These are phyloP conservation scores for Fusarium concolor DNA, from an alignment of 2,329 filamentous ascomycete genomes.

Conservation along the genomic window DNA sequence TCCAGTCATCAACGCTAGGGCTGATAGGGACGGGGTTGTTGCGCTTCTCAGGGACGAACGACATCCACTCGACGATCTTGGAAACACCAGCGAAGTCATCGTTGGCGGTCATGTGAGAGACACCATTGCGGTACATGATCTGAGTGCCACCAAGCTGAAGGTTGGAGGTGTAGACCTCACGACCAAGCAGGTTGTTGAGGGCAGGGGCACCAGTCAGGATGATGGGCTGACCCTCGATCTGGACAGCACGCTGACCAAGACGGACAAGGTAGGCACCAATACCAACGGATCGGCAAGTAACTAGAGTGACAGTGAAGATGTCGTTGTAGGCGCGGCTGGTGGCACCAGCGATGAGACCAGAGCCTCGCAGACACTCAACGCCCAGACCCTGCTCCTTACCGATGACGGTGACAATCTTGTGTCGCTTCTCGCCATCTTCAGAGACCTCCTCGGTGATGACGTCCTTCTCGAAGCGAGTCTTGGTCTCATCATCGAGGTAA, in stretches of 20 bases:
- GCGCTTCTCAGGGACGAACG: slow-evolving; percentile 96
- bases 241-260: slow-evolving; percentile 96
- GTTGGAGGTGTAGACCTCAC: slow-evolving; percentile 99
- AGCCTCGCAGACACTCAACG: slow-evolving; percentile 96
- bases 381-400: slow-evolving; percentile 95
- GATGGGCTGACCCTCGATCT: slow-evolving; percentile 98
- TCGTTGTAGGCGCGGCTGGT: slow-evolving; percentile 98
- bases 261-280: slow-evolving; percentile 99
- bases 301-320: slow-evolving; percentile 97
- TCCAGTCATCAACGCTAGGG: slow-evolving; percentile 86
- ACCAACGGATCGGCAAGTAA: slow-evolving; percentile 98
- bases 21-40: slow-evolving; percentile 92
- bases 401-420: slow-evolving; percentile 94
- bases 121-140: slow-evolving; percentile 99
- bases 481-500: slow-evolving; percentile 87
- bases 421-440: slow-evolving; percentile 88
- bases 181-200: slow-evolving; percentile 97
- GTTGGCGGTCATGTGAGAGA: slow-evolving; percentile 97
- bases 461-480: slow-evolving; percentile 83
- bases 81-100: slow-evolving; percentile 98
- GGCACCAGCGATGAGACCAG: slow-evolving; percentile 96
- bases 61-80: slow-evolving; percentile 98
- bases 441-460: slow-evolving; percentile 84
- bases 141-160: slow-evolving; percentile 99
- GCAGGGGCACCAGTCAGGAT: slow-evolving; percentile 97